Evolutionary conservation across 495 filamentous ascomycete species (phyloP), one percentile per base, ranked within the genome.

Genomic region (Aspergillus funiculosus): DNA sequence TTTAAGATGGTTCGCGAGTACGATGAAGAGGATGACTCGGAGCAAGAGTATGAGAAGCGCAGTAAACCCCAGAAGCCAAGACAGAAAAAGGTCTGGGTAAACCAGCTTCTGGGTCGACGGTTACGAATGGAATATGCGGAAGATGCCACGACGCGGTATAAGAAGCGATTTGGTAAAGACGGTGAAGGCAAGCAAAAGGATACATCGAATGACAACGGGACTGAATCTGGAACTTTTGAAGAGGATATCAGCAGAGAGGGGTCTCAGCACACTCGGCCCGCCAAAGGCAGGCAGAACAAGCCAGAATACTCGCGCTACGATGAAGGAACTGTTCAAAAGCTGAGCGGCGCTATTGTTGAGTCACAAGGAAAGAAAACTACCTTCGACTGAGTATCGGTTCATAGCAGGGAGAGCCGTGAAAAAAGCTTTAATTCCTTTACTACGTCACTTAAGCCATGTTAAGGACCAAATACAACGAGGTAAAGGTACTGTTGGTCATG

Each of bases 101-200:
- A 95, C 61, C 74, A 77, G 40, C 72, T 94, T 19, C 68, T 83
- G 34, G 86, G 91, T 13, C 78, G 94, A 11, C 75, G 77, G 37
- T 71, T 99, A 57, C 81, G 87, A 52, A 85, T 90, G 69, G 92
- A 99, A 60, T 86, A 89, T 57, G 92, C 94, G 6, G 91, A 99
- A 68, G 91, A 94, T 60, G 79, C 89, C 29, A 76, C 81, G 42
- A 77, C 79, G 19, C 70, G 92, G 31, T 97, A 99, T 63, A 86
- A 88, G 68, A 97, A 96, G 70, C 80, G 92, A 7, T 97, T 85
- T 64, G 86, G 88, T 35, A 89, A 87, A 63, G 83, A 82, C 31
- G 66, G 63, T 5, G 60, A 75, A 54, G 61, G 61, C 11, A 59
- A 55, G 19, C 65, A 64, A 40, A 60, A 52, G 1, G 51, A 64